Conservation (phyloP, 371 early-diverging fungal genomes). For the Mortierella sp. region DNA sequence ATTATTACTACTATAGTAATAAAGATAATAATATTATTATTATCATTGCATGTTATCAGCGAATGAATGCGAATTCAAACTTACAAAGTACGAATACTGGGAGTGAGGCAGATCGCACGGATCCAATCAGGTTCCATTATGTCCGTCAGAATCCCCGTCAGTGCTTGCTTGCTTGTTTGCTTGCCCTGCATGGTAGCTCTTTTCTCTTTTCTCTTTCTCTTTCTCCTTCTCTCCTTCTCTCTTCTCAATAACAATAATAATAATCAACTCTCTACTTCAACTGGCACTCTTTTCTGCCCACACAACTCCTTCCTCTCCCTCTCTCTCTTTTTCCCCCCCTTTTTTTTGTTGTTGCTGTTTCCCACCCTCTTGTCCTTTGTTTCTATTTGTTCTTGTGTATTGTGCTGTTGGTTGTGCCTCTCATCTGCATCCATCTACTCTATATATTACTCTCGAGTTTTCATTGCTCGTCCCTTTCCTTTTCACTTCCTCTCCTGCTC, state of each 20-base stretch:
- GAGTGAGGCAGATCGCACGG: no score
- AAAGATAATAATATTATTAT: no score
- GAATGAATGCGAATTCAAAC: no score
- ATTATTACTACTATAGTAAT: no score
- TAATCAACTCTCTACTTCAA: no score
- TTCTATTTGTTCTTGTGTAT: neutral
- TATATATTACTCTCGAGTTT: neutral
- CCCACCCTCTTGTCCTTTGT: constrained; percentile 7
- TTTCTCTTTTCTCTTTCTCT: neutral
- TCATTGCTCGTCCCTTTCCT: constrained; percentile 3
- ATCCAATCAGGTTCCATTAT: no score
- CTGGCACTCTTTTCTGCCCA: neutral
- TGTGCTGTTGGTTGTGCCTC: neutral
- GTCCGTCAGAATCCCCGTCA: no score
- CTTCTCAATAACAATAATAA: no score
- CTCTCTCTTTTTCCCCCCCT: neutral
- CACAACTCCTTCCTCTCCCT: constrained; percentile 3
- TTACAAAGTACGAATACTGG: no score
- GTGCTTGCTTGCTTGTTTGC: no score
- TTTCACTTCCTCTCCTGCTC: constrained; percentile 1
- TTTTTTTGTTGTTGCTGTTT: neutral
- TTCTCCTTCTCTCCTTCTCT: neutral
- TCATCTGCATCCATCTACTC: neutral
- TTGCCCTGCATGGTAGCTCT: neutral
- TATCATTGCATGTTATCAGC: no score